Percentiles rank a stretch among this genome's conserved stretches.
phyloP scores from a whole-genome alignment of 1,284 basidiomycete species.

The Cutaneotrichosporon sp. region DNA sequence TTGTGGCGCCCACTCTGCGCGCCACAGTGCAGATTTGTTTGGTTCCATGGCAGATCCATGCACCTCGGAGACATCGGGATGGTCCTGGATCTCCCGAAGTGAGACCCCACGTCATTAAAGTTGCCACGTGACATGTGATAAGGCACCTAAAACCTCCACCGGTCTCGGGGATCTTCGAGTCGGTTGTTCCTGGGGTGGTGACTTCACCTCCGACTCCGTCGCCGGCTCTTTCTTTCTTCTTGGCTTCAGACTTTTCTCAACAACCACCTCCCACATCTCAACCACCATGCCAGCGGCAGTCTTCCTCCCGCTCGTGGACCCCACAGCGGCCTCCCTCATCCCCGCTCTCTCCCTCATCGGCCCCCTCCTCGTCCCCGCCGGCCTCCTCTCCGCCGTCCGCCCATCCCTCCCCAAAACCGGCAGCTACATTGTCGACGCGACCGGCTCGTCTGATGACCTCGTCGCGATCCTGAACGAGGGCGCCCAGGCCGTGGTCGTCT shows the following conservation, averaged over 20 bases:
- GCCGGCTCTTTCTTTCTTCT: too few relatives aligned
- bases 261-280: neutral
- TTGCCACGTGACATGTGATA: neutral
- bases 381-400: constrained; percentile 42
- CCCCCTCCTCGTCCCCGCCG: constrained; percentile 65
- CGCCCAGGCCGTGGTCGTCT: constrained; percentile 72
- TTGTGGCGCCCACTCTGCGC: too few relatives aligned
- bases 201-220: neutral
- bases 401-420: constrained; percentile 38
- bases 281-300: constrained; percentile 48
- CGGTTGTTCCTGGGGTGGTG: neutral
- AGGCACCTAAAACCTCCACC: neutral
- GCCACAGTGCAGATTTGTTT: neutral
- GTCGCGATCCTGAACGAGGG: constrained; percentile 72
- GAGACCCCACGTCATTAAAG: neutral
- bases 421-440: constrained; percentile 62
- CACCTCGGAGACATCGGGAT: neutral
- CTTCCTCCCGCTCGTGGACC: constrained; percentile 55
- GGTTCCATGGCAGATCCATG: neutral
- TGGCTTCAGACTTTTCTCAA: neutral
- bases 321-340: constrained; percentile 57
- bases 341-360: constrained; percentile 69
- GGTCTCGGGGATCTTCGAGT: neutral
- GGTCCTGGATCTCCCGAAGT: neutral
- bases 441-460: constrained; percentile 62